Base-by-base conservation (phyloP, 2,329 filamentous ascomycete species). In the Claviceps humidiphila region DNA sequence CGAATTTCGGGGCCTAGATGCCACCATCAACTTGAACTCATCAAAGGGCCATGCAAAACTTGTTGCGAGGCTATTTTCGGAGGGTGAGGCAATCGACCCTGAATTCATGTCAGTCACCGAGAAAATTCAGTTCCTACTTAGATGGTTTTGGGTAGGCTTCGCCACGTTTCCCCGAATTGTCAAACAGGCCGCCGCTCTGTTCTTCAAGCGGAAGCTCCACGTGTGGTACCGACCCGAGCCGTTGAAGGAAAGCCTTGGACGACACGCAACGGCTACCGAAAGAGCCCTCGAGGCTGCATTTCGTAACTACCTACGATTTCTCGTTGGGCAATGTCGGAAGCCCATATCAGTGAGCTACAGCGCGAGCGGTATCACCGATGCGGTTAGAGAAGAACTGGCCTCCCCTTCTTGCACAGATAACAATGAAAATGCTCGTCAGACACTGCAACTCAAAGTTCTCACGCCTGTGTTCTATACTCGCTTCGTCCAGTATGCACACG, bases 111-210 rank as follows among this genome's bases (percentile, higher is more conserved):
- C 64, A 0, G n/a, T 63, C 0, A 51, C 64, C 40, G 66, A 73
- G 5, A 78, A 71, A 52, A 20, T 68, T 0, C 58, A 44, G 3
- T 81, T 85, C 55, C 56, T 84, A 3, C 53, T 63, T 2, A 60
- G 63, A 1, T 87, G 83, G 82, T 82, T 77, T 71, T 85, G 81
- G 82, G 76, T 85, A 9, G 81, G 80, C 2, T 72, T 87, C 30
- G 68, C 77, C 24, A 86, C 82, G 0, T 80, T 83, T 56, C 82
- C 82, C 1, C 73, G 83, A 26, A 86, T 86, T 47, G 62, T 82
- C 20, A 75, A 73, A 51, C 75, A 88, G 64, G 83, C 82, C 1
- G 69, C 62, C 2, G 67, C 64, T 14, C 69, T 87, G 5, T 82
- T 78, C 62, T 79, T 81, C 62, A 63, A 64, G 26, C 71, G 71